Evolutionary conservation across 2,329 filamentous ascomycete species (phyloP), one percentile per base, ranked within the genome.

Genomic region (Helminthosporium solani): DNA sequence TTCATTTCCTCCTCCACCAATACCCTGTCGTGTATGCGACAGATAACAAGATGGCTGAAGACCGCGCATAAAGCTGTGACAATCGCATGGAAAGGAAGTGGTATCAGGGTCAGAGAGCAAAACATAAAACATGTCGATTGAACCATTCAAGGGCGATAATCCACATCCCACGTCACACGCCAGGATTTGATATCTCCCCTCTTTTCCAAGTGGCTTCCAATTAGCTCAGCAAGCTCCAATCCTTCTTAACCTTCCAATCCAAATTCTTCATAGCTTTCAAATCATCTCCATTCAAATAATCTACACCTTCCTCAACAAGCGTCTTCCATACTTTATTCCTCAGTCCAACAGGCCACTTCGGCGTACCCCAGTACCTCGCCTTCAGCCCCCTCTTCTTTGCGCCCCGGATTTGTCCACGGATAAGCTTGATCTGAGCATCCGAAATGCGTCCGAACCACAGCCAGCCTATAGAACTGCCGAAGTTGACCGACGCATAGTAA

Each of bases 401-500:
- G 7, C 72, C 74, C 0, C 67, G 66, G 33, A 83, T 75, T 57
- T 83, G 80, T 3, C 69, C 68, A 23, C 78, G 69, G 47, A 84
- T 70, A 11, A 67, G 60, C 0, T 72, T 55, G 38, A 78, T 61
- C 52, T 83, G 79, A 3, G 53, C 45, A 1, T 63, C 44, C 0
- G 71, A 76, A 1, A 87, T 62, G 2, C 68, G 70, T 3, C 75
- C 76, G 59, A 63, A 74, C 72, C 65, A 76, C 36, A 74, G 68
- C 40, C 63, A 66, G 2, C 83, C 85, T 12, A 88, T 73, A 1
- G 76, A 64, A 3, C 66, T 59, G 15, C 66, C 68, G 59, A 88
- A 84, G 14, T 79, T 77, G 2, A 78, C 75, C 38, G 80, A 84
- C 15, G 85, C 82, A 64, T 87, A 88, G 68, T 82, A 84, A 3